phyloP scores from a whole-genome alignment of 148 eudicot species.

The Fallopia convolvulus region DNA sequence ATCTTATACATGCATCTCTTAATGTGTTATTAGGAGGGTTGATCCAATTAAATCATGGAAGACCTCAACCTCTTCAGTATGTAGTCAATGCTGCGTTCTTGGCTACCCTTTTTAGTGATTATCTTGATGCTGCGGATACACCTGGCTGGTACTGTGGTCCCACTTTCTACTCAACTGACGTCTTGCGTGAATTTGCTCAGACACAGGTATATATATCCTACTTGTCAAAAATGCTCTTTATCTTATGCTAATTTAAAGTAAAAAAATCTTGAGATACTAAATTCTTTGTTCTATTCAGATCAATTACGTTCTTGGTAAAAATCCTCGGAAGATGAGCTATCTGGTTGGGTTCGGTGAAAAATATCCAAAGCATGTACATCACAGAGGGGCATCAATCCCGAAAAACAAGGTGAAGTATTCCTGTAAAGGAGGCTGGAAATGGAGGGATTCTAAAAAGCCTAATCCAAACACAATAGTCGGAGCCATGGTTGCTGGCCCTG shows the following conservation, averaged over 20 bases:
- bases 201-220: slow-evolving; percentile 47
- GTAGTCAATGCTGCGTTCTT: slow-evolving; percentile 89
- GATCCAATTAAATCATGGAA: slow-evolving; percentile 79
- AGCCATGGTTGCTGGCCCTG: slow-evolving; percentile 97
- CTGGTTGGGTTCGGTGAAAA: slow-evolving; percentile 68
- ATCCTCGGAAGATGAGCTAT: slow-evolving; percentile 82
- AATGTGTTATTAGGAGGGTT: slow-evolving; percentile 48
- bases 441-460: slow-evolving; percentile 67
- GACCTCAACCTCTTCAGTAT: slow-evolving; percentile 91
- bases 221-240: no score
- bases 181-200: slow-evolving; percentile 64
- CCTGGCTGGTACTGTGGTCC: slow-evolving; percentile 96
- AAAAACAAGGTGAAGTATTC: slow-evolving; percentile 73
- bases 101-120: slow-evolving; percentile 74
- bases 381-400: slow-evolving; percentile 87
- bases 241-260: no score
- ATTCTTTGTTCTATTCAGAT: slow-evolving; percentile 33
- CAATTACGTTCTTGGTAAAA: slow-evolving; percentile 75
- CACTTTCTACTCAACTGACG: slow-evolving; percentile 52
- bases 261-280: no score
- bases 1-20: not conserved
- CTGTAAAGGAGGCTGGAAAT: slow-evolving; percentile 90
- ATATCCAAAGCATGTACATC: slow-evolving; percentile 81
- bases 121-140: slow-evolving; percentile 75
- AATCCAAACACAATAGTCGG: slow-evolving; percentile 71